Evolutionary conservation across 768 basidiomycete species (phyloP).

Genomic region (Amanita rimosa): DNA sequence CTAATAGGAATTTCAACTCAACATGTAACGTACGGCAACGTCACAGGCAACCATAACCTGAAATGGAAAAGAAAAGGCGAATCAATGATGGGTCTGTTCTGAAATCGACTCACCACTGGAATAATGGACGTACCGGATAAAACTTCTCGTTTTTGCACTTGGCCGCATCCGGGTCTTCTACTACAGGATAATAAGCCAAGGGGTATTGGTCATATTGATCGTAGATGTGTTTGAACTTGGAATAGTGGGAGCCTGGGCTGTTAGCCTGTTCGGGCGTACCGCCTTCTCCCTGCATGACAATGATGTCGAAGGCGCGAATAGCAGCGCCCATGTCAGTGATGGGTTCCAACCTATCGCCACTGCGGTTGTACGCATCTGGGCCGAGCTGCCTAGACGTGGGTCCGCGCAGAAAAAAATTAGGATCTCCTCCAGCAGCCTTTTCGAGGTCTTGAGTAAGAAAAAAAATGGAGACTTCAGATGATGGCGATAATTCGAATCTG

Average conservation of each 20-base stretch:
- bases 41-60: slow-evolving; percentile 1
- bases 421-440: background rate
- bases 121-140: background rate
- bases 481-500: background rate
- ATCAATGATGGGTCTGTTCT: background rate
- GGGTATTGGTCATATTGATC: background rate
- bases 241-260: background rate
- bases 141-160: background rate
- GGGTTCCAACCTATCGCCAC: background rate
- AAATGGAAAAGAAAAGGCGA: background rate
- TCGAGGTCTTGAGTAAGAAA: background rate
- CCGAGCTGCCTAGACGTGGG: background rate
- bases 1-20: background rate
- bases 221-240: background rate
- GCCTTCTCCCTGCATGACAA: background rate
- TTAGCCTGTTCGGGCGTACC: background rate
- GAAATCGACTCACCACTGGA: background rate
- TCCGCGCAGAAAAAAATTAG: background rate
- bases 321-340: background rate
- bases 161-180: background rate
- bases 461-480: too few species aligned
- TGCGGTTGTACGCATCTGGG: background rate
- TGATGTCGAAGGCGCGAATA: background rate
- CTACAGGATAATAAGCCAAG: background rate
- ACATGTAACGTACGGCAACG: background rate